These are phyloP conservation scores for Cryptococcus hybrid DNA, from an alignment of 1,284 basidiomycete genomes.

Conservation along the genomic window DNA sequence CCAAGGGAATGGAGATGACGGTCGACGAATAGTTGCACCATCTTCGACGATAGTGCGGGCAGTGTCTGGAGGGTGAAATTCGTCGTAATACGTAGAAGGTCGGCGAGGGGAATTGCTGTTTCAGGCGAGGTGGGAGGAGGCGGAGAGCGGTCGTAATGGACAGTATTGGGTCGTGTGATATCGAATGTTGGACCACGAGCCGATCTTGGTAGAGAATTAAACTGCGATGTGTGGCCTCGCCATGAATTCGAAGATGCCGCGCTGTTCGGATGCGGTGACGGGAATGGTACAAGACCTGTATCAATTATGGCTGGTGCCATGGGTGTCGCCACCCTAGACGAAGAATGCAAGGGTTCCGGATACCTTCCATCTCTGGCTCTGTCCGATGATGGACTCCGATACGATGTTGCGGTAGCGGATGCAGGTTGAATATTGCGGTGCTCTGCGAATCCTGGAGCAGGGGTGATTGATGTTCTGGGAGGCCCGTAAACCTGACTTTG, in stretches of 20 bases:
- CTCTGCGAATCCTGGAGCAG: conserved; percentile 13
- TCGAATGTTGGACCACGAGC: conserved; percentile 6
- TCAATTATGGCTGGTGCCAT: conserved; percentile 1
- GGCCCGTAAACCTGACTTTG: conserved; percentile 21
- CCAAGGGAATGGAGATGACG: conserved; percentile 4
- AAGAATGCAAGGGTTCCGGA: conserved; percentile 21
- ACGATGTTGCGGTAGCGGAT: background rate
- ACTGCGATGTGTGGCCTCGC: conserved; percentile 1
- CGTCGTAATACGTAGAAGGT: conserved; percentile 31
- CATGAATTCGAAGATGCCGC: background rate
- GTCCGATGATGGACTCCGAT: conserved; percentile 23
- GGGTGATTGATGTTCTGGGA: conserved; percentile 18
- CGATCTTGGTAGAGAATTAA: conserved; percentile 7
- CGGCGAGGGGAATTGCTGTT: conserved; percentile 29
- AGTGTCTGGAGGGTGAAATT: conserved; percentile 15
- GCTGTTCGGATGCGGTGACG: conserved; percentile 27
- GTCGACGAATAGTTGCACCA: background rate
- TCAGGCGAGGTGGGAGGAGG: conserved; percentile 28
- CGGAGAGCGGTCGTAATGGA: conserved; percentile 30
- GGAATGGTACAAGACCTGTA: conserved; percentile 28
- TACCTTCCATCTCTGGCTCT: conserved; percentile 31
- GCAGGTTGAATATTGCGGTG: conserved; percentile 9
- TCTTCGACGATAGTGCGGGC: conserved; percentile 7
- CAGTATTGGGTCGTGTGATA: conserved; percentile 16
- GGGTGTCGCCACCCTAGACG: conserved; percentile 9